Evolutionary conservation across 768 basidiomycete genomes (phyloP).

Genomic region (Paxillus rubicundulus): DNA sequence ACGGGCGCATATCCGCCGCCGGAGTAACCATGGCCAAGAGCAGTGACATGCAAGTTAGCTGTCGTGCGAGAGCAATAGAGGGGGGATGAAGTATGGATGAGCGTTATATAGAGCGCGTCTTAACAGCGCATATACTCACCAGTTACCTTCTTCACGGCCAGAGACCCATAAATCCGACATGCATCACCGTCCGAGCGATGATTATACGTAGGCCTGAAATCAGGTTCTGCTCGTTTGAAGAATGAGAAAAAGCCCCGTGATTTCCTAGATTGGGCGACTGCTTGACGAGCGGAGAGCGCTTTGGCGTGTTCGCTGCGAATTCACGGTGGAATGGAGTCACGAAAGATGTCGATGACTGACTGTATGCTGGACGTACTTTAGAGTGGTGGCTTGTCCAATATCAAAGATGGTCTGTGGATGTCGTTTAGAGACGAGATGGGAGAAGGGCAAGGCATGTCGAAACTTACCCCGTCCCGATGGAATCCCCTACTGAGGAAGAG

Average conservation of each 20-base stretch:
- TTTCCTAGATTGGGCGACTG: slow-evolving; percentile 66
- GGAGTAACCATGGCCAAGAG: slow-evolving; percentile 91
- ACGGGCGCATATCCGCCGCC: slow-evolving; percentile 88
- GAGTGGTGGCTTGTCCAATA: slow-evolving; percentile 70
- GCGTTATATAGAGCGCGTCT: not conserved
- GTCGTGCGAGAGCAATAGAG: not conserved
- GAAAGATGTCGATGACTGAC: not conserved
- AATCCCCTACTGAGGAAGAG: slow-evolving; percentile 79
- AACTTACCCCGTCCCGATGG: slow-evolving; percentile 77
- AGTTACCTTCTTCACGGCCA: slow-evolving; percentile 86
- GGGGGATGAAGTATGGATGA: not conserved
- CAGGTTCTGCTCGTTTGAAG: slow-evolving; percentile 39
- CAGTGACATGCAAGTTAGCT: slow-evolving; percentile 94
- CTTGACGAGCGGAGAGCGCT: slow-evolving; percentile 66
- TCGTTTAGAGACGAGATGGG: not conserved
- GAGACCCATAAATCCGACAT: slow-evolving; percentile 85
- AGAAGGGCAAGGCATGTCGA: not conserved
- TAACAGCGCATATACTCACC: slow-evolving; percentile 40
- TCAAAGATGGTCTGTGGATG: slow-evolving; percentile 67
- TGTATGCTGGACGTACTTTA: slow-evolving; percentile 46
- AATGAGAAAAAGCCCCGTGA: slow-evolving; percentile 76
- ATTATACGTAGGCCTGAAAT: slow-evolving; percentile 73
- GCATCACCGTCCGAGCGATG: slow-evolving; percentile 67
- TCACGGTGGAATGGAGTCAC: not conserved
- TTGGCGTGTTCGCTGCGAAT: slow-evolving; percentile 56